A percentile compares a stretch with the other conserved stretches of the same genome.
Conservation (phyloP, 805 yeast genomes). For the Cyberlindnera euphorbiiphila region DNA sequence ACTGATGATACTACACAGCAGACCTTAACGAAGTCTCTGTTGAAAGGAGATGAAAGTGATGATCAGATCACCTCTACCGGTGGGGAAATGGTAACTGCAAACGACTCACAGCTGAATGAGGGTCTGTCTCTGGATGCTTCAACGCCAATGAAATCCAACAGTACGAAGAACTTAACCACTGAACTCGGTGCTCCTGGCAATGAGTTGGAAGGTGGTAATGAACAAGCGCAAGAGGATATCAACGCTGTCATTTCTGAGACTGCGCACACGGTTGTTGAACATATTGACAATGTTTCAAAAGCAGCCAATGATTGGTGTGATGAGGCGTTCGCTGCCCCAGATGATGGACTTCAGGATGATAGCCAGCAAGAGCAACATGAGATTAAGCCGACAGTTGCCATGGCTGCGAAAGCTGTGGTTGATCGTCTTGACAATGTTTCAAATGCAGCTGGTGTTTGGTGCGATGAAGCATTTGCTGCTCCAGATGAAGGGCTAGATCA, state of each 20-base stretch:
- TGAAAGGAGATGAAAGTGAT: neutral
- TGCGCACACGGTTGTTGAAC: neutral
- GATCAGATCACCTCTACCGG: no score
- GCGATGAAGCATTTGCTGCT: conserved; percentile 1
- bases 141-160: conserved; percentile 3
- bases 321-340: conserved; percentile 1
- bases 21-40: neutral
- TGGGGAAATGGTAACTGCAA: no score
- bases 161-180: no score
- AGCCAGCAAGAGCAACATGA: neutral
- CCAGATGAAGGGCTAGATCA: conserved; percentile 1
- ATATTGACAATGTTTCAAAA: neutral
- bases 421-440: neutral
- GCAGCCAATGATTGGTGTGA: neutral
- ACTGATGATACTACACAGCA: conserved; percentile 2
- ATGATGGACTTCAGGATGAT: neutral
- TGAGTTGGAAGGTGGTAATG: no score
- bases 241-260: neutral
- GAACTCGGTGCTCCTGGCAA: no score
- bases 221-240: neutral
- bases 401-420: neutral
- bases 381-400: neutral
- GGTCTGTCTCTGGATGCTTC: conserved; percentile 8
- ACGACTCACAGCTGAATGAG: no score
- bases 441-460: conserved; percentile 2